Evolutionary conservation across 1,284 basidiomycete species (phyloP).

Genomic region (Sphagnurus paluster): DNA sequence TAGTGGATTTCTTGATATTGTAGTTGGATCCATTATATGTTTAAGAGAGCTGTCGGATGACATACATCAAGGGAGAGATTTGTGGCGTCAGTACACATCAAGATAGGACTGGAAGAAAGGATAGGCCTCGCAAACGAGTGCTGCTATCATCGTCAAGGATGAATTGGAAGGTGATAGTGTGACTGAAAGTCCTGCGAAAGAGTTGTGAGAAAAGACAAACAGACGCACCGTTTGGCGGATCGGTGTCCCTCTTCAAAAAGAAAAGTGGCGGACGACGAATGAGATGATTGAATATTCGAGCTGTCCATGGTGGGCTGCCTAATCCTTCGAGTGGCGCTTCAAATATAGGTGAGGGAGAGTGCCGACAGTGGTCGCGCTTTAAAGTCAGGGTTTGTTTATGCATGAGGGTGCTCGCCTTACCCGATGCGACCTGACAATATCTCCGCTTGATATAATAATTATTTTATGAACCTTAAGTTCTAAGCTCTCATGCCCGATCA

Average conservation of each 20-base stretch:
- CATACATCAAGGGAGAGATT: background rate
- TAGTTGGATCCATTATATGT: background rate
- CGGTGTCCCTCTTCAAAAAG: slow-evolving; percentile 1
- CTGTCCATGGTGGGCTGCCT: background rate
- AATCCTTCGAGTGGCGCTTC: background rate
- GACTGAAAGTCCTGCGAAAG: background rate
- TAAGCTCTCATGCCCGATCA: background rate
- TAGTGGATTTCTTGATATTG: background rate
- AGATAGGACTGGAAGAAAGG: background rate
- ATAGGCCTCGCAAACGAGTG: background rate
- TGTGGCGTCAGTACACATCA: slow-evolving; percentile 19
- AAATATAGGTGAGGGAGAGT: background rate
- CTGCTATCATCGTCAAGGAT: no score
- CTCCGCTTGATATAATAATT: slow-evolving; percentile 1
- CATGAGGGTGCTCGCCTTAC: background rate
- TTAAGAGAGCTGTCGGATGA: background rate
- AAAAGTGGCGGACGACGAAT: background rate
- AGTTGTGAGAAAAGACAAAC: background rate
- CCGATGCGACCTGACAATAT: background rate
- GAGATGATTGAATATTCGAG: background rate
- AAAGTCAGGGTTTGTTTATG: slow-evolving; percentile 4
- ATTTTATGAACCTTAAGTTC: background rate
- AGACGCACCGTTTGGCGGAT: slow-evolving; percentile 7
- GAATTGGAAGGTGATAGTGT: no score
- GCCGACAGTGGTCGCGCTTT: background rate